A percentile compares a stretch with the other conserved stretches of the same genome.
These are phyloP conservation scores for Poa annua DNA, from an alignment of 176 grass and related monocot species.

Conservation along the genomic window DNA sequence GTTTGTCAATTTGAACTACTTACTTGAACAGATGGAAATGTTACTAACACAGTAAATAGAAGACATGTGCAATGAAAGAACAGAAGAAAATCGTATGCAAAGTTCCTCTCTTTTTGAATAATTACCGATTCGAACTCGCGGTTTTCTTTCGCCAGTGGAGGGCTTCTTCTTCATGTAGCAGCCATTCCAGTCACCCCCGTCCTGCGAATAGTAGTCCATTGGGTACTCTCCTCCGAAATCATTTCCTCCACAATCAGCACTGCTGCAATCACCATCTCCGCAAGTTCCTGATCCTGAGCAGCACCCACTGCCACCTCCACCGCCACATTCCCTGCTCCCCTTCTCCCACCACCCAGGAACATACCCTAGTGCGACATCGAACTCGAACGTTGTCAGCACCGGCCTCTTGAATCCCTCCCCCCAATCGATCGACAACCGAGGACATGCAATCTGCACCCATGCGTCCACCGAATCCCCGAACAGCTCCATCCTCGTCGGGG, in stretches of 20 bases:
- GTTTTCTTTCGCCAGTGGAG: slow-evolving; percentile 50
- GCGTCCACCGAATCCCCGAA: slow-evolving; percentile 81
- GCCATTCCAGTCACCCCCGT: slow-evolving; percentile 95
- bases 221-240: slow-evolving; percentile 71
- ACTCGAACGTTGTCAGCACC: slow-evolving; percentile 89
- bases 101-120: background rate
- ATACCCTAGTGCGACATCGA: slow-evolving; percentile 81
- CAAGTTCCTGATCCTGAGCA: slow-evolving; percentile 47
- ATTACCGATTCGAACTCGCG: slow-evolving; percentile 54
- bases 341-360: slow-evolving; percentile 97
- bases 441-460: slow-evolving; percentile 96
- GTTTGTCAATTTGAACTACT: background rate
- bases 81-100: background rate
- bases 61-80: background rate
- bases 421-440: slow-evolving; percentile 93
- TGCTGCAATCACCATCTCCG: slow-evolving; percentile 28
- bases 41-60: background rate
- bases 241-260: slow-evolving; percentile 19
- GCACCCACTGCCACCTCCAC: slow-evolving; percentile 8
- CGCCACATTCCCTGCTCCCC: slow-evolving; percentile 27
- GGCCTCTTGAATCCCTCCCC: slow-evolving; percentile 89
- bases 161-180: slow-evolving; percentile 86
- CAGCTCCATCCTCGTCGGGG: slow-evolving; percentile 72
- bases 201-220: slow-evolving; percentile 95
- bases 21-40: background rate